phyloP scores from a whole-genome alignment of 2,329 filamentous ascomycete genomes.

The Ceratocystis cacaofunesta region DNA sequence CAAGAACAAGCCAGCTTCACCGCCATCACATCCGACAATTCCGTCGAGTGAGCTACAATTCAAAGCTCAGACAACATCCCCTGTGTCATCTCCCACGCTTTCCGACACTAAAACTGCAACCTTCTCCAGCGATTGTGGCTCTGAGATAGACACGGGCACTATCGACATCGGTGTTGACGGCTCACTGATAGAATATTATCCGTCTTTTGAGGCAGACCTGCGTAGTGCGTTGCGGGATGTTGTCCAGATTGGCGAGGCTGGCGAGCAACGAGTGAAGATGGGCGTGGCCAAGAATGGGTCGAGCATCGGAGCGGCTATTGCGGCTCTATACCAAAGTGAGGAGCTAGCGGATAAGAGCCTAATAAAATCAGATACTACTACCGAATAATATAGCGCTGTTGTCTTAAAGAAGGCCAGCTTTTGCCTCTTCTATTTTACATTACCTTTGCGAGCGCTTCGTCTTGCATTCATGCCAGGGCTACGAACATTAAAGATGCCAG shows the following conservation, averaged over 20 bases:
- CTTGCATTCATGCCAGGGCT: too few relatives aligned
- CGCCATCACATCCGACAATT: neutral
- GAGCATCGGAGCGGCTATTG: slow-evolving; percentile 56
- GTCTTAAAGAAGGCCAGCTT: too few relatives aligned
- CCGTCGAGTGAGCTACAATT: neutral
- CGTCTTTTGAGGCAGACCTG: slow-evolving; percentile 50
- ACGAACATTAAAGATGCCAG: too few relatives aligned
- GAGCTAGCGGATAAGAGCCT: neutral
- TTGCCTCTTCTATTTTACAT: too few relatives aligned
- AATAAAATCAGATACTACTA: neutral
- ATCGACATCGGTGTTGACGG: slow-evolving; percentile 57
- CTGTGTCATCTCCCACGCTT: neutral
- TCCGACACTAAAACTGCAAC: neutral
- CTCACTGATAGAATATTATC: slow-evolving; percentile 57
- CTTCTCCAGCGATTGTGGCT: neutral
- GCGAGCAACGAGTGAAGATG: slow-evolving; percentile 52
- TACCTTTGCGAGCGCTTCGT: too few relatives aligned
- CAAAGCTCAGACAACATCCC: neutral
- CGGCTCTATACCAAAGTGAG: slow-evolving; percentile 30
- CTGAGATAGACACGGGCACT: slow-evolving; percentile 28
- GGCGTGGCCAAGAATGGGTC: slow-evolving; percentile 60
- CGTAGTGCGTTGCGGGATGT: slow-evolving; percentile 49
- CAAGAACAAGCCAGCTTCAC: neutral
- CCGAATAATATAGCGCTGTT: too few relatives aligned
- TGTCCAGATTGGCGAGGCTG: slow-evolving; percentile 40